Base-by-base conservation (phyloP, 176 grass and related monocot genomes). In the Cocos nucifera region DNA sequence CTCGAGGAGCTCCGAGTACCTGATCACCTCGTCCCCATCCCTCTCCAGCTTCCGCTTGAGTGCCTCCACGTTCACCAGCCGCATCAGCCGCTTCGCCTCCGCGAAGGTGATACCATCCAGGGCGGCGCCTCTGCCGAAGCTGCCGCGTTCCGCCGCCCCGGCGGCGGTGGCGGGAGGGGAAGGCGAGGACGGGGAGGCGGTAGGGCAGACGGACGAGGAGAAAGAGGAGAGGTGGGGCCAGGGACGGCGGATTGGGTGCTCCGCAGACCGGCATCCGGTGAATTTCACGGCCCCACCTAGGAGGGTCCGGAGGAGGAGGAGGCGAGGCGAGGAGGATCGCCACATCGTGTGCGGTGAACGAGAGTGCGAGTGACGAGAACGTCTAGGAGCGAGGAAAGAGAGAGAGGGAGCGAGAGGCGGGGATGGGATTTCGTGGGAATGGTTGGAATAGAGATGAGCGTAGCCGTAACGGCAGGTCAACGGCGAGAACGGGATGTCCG, bases 31-130 rank as follows among this genome's bases (percentile, higher is more conserved):
- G 8, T 76, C 84, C 32, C 78, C 84, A 4, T 75, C 86, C 65
- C 69, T 70, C 60, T 73, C 87, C 23, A 98, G 84, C 56, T 57
- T 69, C 63, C 30, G 76, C 76, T 88, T 97, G 70, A 97, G 81
- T 17, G 80, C 78, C 29, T 92, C 93, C 2, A 97, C 84, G 76
- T 91, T 88, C 51, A 83, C 75, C 19, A 91, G 84, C 48, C 79
- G 87, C 87, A 97, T 83, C 59, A 97, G 67, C 59, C 93, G 58
- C 73, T 76, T 72, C 30, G 81, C 78, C 87, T 97, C 93, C 66
- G 71, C 77, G 15, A 83, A 8, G 56, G 84, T 97, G 48, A 97
- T 61, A 61, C 5, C 8, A 14, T 44, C 35, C 2, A 12, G 2
- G 8, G 35, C 0, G 35, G 9, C 9, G 71, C 68, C 57, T 60